Base-by-base conservation (phyloP, 2,329 filamentous ascomycete genomes). In the Grosmannia penicillata region DNA sequence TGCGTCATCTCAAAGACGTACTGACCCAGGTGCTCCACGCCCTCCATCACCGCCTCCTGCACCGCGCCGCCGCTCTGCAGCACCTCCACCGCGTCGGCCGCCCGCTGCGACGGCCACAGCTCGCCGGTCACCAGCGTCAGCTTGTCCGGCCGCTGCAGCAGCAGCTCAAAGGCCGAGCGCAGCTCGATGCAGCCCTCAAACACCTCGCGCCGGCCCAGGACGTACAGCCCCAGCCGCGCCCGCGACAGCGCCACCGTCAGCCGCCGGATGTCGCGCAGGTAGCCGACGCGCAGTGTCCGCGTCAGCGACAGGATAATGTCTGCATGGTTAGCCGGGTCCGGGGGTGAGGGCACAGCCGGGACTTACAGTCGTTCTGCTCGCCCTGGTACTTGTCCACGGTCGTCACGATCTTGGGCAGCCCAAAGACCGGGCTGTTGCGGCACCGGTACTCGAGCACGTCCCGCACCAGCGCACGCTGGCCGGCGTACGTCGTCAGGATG, bases 301-400 rank as follows among this genome's bases (percentile, higher is more conserved):
- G 86, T 91, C 33, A 98, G 72, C 6, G 87, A 95, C 40, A 98
- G 73, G 50, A 98, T 93, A 48, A 98, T 76, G 53, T 95, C 84
- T 91, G 40, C 11, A 27, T 15, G 2, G 24, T 36, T 8, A 37
- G 33, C 14, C 3, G 28, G 11, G 5, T 17, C 15, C 29, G 19
- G 8, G 29, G 6, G 7, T 9, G 29, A 30, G n/a, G 15, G 17
- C 25, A 34, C 17, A 35, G 14, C 13, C n/a, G 19, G 28, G 13
- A 75, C 82, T 69, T 69, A 91, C 84, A 96, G 53, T 98, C 91
- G 59, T 98, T 98, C 60, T 98, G 91, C 65, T 98, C 91, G 56
- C 91, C 93, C 63, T 98, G 91, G 53, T 96, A 98, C 57, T 94
- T 95, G 63, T 98, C 91, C 45, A 98, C 89, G 6, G 93, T 98